Percentiles rank a stretch among this genome's conserved stretches.
Evolutionary conservation across 208 protist species (phyloP).

Genomic region (Trypanosoma lewisi): DNA sequence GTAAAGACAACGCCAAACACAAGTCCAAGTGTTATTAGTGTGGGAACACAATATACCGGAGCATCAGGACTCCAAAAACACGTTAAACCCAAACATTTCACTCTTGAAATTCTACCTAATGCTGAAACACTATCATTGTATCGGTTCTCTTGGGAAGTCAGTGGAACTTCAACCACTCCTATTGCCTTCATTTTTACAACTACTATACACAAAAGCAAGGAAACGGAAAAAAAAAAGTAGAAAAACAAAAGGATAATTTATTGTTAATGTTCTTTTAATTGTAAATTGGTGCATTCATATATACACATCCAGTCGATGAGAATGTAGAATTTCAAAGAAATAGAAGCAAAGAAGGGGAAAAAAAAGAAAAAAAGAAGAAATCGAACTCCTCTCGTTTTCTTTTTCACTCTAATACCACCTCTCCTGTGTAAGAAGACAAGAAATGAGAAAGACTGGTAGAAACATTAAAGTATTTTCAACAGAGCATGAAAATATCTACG

Average conservation of each 20-base stretch:
- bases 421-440: background rate
- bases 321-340: too few relatives aligned
- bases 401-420: background rate
- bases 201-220: background rate
- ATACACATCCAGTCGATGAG: too few relatives aligned
- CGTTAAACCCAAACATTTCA: constrained; percentile 20
- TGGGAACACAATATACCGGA: constrained; percentile 26
- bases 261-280: background rate
- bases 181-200: background rate
- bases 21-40: constrained; percentile 44
- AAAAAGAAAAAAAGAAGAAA: constrained; percentile 3
- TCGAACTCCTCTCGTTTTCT: too few relatives aligned
- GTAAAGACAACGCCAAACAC: constrained; percentile 50
- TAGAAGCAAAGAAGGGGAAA: constrained; percentile 15
- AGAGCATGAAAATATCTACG: background rate
- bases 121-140: constrained; percentile 37
- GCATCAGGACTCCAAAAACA: constrained; percentile 37
- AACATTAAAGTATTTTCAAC: background rate
- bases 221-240: background rate
- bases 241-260: background rate
- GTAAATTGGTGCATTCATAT: background rate
- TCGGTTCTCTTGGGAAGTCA: constrained; percentile 17
- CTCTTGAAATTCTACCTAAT: constrained; percentile 30
- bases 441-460: background rate
- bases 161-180: background rate